Conservation (phyloP, 2,329 filamentous ascomycete genomes). For the Celoporthe dispersa region DNA sequence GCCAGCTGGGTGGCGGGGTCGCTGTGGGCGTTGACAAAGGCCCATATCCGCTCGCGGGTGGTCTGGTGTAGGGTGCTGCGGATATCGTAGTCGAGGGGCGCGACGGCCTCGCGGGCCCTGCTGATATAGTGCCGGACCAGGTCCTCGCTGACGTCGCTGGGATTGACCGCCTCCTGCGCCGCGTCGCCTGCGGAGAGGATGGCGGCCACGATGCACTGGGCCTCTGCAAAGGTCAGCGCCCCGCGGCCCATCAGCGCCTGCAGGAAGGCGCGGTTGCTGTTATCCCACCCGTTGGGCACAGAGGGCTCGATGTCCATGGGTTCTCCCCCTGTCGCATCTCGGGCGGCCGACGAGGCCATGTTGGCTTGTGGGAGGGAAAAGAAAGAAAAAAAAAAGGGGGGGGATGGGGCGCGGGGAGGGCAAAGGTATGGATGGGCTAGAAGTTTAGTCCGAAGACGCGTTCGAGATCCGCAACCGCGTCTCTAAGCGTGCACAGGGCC, state of each 20-base stretch:
- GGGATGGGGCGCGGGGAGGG: background rate
- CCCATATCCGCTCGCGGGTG: conserved; percentile 71
- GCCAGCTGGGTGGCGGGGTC: conserved; percentile 87
- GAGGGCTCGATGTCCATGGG: conserved; percentile 39
- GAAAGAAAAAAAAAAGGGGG: no score
- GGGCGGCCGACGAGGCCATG: background rate
- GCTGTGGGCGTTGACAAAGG: conserved; percentile 84
- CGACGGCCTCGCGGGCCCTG: conserved; percentile 72
- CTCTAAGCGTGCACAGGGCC: background rate
- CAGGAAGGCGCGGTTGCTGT: conserved; percentile 84
- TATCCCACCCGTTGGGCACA: conserved; percentile 46
- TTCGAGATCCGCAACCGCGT: background rate
- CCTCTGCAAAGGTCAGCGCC: conserved; percentile 75
- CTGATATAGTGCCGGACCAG: conserved; percentile 72
- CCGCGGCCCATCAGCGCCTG: conserved; percentile 84
- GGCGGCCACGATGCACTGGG: conserved; percentile 73
- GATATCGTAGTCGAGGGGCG: conserved; percentile 86
- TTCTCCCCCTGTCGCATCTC: background rate
- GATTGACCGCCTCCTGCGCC: conserved; percentile 46
- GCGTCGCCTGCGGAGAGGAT: conserved; percentile 66
- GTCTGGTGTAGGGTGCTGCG: conserved; percentile 73
- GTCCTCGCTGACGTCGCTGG: conserved; percentile 69
- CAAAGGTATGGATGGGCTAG: background rate
- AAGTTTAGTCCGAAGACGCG: background rate
- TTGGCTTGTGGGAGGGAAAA: background rate